Conservation (phyloP, 331 rosid species). For the Spiraea crenata region DNA sequence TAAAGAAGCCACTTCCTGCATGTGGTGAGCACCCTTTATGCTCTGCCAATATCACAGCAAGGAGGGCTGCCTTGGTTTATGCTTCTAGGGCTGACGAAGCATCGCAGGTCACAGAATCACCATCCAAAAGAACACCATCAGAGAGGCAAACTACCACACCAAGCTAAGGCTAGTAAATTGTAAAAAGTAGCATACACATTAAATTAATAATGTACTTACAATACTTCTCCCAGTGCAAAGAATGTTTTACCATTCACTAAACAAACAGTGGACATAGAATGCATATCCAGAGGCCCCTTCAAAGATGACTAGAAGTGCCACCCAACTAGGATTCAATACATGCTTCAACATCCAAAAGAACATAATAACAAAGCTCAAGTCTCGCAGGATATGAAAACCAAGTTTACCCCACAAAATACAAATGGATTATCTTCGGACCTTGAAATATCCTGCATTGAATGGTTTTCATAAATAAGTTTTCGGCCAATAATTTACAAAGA, state of each 20-base stretch:
- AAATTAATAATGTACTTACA: background rate
- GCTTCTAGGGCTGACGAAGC: too few species aligned
- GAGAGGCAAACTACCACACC: too few species aligned
- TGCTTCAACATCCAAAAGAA: background rate
- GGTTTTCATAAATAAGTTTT: slow-evolving; percentile 13
- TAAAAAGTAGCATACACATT: background rate
- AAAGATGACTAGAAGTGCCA: background rate
- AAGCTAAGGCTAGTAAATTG: too few species aligned
- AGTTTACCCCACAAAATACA: background rate
- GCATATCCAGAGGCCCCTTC: background rate
- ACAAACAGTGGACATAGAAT: background rate
- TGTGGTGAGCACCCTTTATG: too few species aligned
- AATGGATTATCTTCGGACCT: slow-evolving; percentile 78
- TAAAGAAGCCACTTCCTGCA: too few species aligned
- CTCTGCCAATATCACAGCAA: too few species aligned
- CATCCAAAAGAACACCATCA: too few species aligned
- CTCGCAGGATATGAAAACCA: background rate
- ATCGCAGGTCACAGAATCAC: too few species aligned
- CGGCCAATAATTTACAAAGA: slow-evolving; percentile 14
- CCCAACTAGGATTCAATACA: background rate
- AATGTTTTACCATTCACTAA: background rate
- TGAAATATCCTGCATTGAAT: slow-evolving; percentile 69
- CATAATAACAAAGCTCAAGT: background rate
- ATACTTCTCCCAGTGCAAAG: background rate
- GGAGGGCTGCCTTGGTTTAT: too few species aligned